A percentile compares a stretch with the other conserved stretches of the same genome.
These are phyloP conservation scores for Hanseniaspora occidentalis DNA, from an alignment of 805 yeast genomes.

Conservation along the genomic window DNA sequence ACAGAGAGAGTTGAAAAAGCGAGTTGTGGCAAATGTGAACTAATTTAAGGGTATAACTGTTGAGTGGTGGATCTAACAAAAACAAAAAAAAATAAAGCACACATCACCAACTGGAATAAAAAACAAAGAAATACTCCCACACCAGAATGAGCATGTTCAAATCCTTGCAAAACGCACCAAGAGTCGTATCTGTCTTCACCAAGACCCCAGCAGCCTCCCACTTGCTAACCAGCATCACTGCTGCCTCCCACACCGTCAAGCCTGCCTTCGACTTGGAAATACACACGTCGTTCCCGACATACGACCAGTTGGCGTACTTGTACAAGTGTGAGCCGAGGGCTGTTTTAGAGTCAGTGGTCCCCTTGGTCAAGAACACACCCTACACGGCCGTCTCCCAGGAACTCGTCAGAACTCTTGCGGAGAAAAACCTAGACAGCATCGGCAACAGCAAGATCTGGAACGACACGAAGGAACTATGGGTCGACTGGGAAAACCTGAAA, in stretches of 20 bases:
- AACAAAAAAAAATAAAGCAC: too few relatives aligned
- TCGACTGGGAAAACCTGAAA: conserved; percentile 24
- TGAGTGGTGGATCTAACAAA: too few relatives aligned
- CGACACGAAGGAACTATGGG: conserved; percentile 17
- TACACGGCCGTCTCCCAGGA: conserved; percentile 2
- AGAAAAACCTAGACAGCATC: conserved; percentile 14
- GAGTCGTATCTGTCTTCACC: conserved; percentile 33
- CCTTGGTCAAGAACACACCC: conserved; percentile 10
- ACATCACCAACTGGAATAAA: neutral
- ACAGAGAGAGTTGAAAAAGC: too few relatives aligned
- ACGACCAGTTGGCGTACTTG: conserved; percentile 21
- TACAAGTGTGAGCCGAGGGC: conserved; percentile 7
- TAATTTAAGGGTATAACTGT: too few relatives aligned
- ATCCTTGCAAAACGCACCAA: conserved; percentile 32
- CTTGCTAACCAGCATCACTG: conserved; percentile 11
- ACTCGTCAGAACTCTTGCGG: neutral
- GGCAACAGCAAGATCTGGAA: conserved; percentile 16
- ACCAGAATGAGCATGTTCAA: conserved; percentile 34
- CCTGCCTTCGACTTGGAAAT: conserved; percentile 14
- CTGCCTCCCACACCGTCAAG: conserved; percentile 9
- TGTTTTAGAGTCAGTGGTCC: conserved; percentile 12
- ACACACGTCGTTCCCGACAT: conserved; percentile 17
- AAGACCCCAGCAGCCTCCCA: conserved; percentile 14
- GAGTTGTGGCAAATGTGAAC: too few relatives aligned
- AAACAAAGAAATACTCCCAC: too few relatives aligned